phyloP scores from a whole-genome alignment of 2,329 filamentous ascomycete genomes.

The Westerdykella sp. region DNA sequence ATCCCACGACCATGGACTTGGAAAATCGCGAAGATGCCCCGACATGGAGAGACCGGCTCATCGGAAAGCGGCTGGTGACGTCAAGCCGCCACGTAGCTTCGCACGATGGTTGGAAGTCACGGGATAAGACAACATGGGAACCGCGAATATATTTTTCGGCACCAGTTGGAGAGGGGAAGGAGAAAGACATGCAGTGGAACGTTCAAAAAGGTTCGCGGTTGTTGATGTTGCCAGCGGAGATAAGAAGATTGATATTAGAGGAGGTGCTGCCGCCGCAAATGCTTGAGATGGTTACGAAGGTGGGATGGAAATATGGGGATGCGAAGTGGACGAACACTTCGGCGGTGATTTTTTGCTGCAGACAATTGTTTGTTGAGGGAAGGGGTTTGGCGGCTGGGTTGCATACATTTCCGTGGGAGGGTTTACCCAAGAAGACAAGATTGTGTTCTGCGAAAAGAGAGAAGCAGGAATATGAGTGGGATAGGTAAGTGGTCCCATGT shows the following conservation, averaged over 20 bases:
- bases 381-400: conserved; percentile 4
- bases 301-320: neutral
- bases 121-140: conserved; percentile 3
- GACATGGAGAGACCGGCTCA: conserved; percentile 7
- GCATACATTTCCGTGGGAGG: conserved; percentile 8
- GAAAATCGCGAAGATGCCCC: conserved; percentile 7
- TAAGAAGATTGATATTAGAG: conserved; percentile 7
- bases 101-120: conserved; percentile 1
- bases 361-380: conserved; percentile 11
- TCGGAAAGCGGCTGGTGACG: conserved; percentile 8
- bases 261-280: conserved; percentile 3
- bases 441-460: neutral
- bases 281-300: neutral
- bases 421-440: conserved; percentile 7
- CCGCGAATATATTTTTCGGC: conserved; percentile 6
- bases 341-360: conserved; percentile 10
- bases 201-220: conserved; percentile 3
- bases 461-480: conserved; percentile 5
- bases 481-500: conserved; percentile 5
- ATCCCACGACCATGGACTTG: neutral
- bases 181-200: conserved; percentile 2
- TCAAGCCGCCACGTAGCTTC: conserved; percentile 3
- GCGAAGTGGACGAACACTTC: conserved; percentile 6
- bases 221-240: conserved; percentile 8
- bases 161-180: conserved; percentile 4